Conservation (phyloP, 306 rosid species). For the Neltuma alba region DNA sequence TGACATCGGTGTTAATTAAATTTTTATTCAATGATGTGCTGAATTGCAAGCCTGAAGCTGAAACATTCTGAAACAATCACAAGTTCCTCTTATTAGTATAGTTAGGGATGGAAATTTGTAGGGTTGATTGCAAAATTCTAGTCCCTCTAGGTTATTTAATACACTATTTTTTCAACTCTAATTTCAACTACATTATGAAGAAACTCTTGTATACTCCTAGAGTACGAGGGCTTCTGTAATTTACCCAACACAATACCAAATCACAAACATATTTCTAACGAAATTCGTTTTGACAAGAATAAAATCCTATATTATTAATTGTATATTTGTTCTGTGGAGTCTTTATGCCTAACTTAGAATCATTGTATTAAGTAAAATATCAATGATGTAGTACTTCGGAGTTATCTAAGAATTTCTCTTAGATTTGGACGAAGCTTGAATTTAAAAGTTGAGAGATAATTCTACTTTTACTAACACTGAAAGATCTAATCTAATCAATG, state of each 20-base stretch:
- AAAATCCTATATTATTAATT: neutral
- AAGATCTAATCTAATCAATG: neutral
- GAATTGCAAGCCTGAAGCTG: neutral
- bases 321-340: neutral
- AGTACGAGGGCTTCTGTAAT: no score
- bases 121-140: neutral
- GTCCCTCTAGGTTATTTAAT: neutral
- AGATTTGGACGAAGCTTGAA: neutral
- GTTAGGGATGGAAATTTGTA: neutral
- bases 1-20: no score
- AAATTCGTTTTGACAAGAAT: no score
- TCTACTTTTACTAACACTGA: neutral
- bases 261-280: no score
- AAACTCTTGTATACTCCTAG: no score
- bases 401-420: neutral
- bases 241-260: no score
- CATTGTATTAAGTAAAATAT: neutral
- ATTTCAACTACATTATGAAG: neutral
- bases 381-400: no score
- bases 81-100: neutral
- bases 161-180: neutral
- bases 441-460: neutral
- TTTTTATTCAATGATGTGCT: neutral
- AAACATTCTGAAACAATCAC: neutral
- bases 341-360: neutral